Percentiles rank a stretch among this genome's conserved stretches.
These are phyloP conservation scores for Gigaspora rosea DNA, from an alignment of 192 early-diverging fungal genomes.

Conservation along the genomic window DNA sequence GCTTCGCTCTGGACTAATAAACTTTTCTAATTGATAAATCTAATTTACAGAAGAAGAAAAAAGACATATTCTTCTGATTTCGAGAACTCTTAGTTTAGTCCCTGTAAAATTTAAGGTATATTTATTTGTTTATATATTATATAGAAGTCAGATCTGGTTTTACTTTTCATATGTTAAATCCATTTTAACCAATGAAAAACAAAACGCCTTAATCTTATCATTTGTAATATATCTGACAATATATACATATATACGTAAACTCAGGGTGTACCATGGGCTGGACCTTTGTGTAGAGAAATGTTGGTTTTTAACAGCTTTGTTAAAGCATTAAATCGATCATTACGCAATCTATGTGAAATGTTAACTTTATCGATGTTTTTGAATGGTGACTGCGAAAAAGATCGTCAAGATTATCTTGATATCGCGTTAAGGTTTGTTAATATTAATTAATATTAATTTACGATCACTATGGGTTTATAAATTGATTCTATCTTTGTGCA, in stretches of 20 bases:
- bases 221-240: neutral
- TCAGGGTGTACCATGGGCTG: constrained; percentile 56
- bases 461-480: neutral
- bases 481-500: constrained; percentile 18
- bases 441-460: constrained; percentile 5
- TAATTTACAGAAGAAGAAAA: constrained; percentile 36
- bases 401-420: constrained; percentile 48
- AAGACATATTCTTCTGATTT: constrained; percentile 48
- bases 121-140: neutral
- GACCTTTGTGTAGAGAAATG: constrained; percentile 67
- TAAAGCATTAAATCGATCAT: constrained; percentile 59
- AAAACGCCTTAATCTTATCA: no score
- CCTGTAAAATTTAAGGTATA: constrained; percentile 58
- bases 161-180: constrained; percentile 13
- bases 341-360: constrained; percentile 63
- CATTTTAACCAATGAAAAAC: no score
- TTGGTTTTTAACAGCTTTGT: constrained; percentile 74
- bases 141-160: neutral
- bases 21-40: neutral
- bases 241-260: neutral
- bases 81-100: constrained; percentile 55
- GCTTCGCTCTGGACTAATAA: neutral
- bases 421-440: constrained; percentile 43
- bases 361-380: constrained; percentile 56
- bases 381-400: constrained; percentile 49